Conservation (phyloP, 345 rosid genomes). For the Syzygium aromaticum region DNA sequence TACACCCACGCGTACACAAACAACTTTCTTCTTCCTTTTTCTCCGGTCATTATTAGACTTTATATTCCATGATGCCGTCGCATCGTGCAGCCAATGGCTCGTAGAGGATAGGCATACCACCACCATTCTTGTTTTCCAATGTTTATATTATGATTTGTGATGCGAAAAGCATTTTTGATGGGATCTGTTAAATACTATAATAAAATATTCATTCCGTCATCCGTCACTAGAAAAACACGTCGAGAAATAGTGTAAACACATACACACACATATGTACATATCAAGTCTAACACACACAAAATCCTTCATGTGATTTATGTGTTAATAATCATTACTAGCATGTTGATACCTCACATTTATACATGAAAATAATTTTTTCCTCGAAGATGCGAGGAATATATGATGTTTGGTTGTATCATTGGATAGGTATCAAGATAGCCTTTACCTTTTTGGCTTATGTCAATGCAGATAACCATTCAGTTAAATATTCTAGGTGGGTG, state of each 20-base stretch:
- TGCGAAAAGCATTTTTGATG: background rate
- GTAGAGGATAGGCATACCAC: slow-evolving; percentile 39
- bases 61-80: slow-evolving; percentile 9
- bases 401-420: background rate
- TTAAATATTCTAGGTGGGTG: background rate
- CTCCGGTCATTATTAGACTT: background rate
- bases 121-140: background rate
- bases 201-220: background rate
- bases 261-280: background rate
- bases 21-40: background rate
- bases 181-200: background rate
- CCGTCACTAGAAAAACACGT: background rate
- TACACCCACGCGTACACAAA: background rate
- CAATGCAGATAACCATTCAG: background rate
- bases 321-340: background rate
- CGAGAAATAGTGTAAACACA: background rate
- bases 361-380: background rate
- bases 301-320: background rate
- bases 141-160: background rate
- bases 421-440: background rate
- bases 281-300: background rate
- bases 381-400: background rate
- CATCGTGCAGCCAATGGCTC: slow-evolving; percentile 23
- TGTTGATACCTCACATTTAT: background rate
- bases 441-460: background rate